These are phyloP conservation scores for Xylaria hypoxylon DNA, from an alignment of 2,329 filamentous ascomycete genomes.

Conservation along the genomic window DNA sequence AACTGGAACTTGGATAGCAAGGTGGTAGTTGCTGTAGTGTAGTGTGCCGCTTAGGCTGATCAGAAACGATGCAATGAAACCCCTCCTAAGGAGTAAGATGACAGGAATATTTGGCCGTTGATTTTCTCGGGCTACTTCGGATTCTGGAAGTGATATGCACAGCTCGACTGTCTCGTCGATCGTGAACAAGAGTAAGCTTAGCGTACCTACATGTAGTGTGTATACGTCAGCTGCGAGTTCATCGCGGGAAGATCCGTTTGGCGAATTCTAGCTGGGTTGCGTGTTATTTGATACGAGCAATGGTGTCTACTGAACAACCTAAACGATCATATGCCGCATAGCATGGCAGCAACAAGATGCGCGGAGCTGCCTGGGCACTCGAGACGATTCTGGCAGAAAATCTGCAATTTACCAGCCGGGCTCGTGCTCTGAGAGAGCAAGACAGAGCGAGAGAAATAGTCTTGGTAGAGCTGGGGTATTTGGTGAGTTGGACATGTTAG, in stretches of 20 bases:
- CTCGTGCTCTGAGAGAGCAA: slow-evolving; percentile 22
- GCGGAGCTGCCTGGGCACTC: not conserved
- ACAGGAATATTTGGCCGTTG: slow-evolving; percentile 13
- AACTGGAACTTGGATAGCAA: slow-evolving; percentile 22
- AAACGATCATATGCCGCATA: not conserved
- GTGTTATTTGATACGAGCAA: slow-evolving; percentile 8
- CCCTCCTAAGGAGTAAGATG: slow-evolving; percentile 14
- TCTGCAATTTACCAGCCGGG: slow-evolving; percentile 22
- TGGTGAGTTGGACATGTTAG: slow-evolving; percentile 35
- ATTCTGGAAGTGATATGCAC: slow-evolving; percentile 29
- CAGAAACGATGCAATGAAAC: slow-evolving; percentile 35
- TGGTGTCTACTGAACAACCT: not conserved
- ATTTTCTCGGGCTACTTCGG: slow-evolving; percentile 11
- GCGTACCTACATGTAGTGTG: slow-evolving; percentile 6
- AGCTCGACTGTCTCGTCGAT: slow-evolving; percentile 34
- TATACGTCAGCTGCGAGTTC: slow-evolving; percentile 32
- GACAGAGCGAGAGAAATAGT: slow-evolving; percentile 1
- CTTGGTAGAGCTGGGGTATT: slow-evolving; percentile 24
- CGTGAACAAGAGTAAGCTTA: slow-evolving; percentile 32
- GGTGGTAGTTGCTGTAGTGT: slow-evolving; percentile 11
- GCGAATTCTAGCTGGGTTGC: slow-evolving; percentile 12
- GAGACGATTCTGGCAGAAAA: slow-evolving; percentile 18
- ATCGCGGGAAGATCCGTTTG: slow-evolving; percentile 38
- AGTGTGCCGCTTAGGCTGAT: slow-evolving; percentile 29
- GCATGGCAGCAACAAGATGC: slow-evolving; percentile 4